Conservation (phyloP, 1,284 basidiomycete species). For the Papiliotrema flavescens region DNA sequence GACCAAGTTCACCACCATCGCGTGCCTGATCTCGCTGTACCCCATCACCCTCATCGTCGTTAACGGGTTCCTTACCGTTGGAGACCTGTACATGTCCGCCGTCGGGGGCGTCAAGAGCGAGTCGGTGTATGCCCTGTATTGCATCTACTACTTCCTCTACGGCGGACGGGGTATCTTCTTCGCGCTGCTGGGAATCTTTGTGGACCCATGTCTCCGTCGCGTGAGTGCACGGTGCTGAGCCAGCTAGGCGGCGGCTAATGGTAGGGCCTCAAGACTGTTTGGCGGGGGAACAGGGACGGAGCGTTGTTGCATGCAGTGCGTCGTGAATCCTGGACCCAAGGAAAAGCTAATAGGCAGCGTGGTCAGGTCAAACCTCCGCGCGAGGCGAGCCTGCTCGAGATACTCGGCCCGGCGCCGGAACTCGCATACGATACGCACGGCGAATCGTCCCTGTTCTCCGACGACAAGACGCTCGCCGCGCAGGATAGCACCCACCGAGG, state of each 20-base stretch:
- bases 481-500: background rate
- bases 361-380: background rate
- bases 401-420: background rate
- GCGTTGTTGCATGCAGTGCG: background rate
- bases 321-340: too few species aligned
- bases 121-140: conserved; percentile 17
- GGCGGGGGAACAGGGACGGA: background rate
- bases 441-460: background rate
- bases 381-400: background rate
- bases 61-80: conserved; percentile 22
- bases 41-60: conserved; percentile 21
- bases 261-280: background rate
- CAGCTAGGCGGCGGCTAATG: too few species aligned
- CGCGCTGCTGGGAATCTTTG: conserved; percentile 15
- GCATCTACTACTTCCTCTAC: conserved; percentile 23
- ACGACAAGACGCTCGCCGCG: too few species aligned
- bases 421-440: background rate
- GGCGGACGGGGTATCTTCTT: conserved; percentile 26
- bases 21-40: conserved; percentile 20
- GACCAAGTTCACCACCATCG: conserved; percentile 22
- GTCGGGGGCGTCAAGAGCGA: conserved; percentile 10
- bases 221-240: too few species aligned
- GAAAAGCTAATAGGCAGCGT: background rate
- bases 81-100: conserved; percentile 19
- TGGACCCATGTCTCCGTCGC: conserved; percentile 19